Conservation (phyloP, 2,329 filamentous ascomycete genomes). For the Diaporthe destruens region DNA sequence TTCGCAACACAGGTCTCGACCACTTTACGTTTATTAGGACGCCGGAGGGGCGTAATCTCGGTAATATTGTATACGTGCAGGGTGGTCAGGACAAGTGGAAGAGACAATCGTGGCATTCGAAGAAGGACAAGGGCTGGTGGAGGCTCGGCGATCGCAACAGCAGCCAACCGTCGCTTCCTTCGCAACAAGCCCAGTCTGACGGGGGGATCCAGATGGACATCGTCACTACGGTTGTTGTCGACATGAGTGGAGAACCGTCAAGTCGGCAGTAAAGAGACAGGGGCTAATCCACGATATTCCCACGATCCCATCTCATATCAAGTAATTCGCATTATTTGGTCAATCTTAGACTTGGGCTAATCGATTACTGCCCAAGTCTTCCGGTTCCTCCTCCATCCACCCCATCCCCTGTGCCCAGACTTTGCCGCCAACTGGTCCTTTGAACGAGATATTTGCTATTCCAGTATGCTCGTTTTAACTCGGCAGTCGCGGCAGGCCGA, state of each 20-base stretch:
- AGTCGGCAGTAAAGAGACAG: conserved; percentile 8
- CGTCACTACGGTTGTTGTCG: conserved; percentile 50
- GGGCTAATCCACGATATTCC: conserved; percentile 11
- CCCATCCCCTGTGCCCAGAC: not conserved
- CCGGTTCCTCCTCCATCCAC: not conserved
- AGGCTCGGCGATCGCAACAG: conserved; percentile 37
- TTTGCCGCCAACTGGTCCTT: not conserved
- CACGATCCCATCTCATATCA: conserved; percentile 21
- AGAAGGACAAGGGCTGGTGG: conserved; percentile 41
- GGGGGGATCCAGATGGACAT: conserved; percentile 49
- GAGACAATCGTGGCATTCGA: conserved; percentile 40
- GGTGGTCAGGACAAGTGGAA: conserved; percentile 43
- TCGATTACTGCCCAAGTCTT: not conserved
- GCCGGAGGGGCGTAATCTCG: conserved; percentile 53
- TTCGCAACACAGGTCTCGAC: conserved; percentile 61
- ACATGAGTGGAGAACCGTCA: not conserved
- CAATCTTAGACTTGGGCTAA: not conserved
- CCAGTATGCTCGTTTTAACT: not conserved
- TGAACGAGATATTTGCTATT: not conserved
- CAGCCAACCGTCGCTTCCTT: conserved; percentile 28
- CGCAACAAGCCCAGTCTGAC: not conserved
- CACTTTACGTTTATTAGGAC: conserved; percentile 66
- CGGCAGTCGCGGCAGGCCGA: not conserved
- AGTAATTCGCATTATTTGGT: not conserved
- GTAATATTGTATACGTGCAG: conserved; percentile 55